These are phyloP conservation scores for Dalbergia oliveri DNA, from an alignment of 306 rosid genomes.

Conservation along the genomic window DNA sequence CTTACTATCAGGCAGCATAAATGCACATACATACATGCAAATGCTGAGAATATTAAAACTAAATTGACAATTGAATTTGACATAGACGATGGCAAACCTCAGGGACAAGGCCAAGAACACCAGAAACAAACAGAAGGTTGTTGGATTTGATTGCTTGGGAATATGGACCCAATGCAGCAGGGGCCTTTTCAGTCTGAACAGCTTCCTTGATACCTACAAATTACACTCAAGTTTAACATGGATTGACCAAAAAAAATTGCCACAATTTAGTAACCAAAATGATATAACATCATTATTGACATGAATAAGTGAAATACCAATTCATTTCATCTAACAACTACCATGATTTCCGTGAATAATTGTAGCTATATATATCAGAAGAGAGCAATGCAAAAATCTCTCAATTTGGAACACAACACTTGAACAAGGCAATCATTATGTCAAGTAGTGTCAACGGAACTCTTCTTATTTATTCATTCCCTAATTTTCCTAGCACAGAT, in stretches of 20 bases:
- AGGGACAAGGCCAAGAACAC: conserved; percentile 90
- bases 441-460: no score
- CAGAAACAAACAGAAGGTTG: conserved; percentile 83
- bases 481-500: no score
- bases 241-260: not conserved
- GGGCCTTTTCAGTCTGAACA: conserved; percentile 89
- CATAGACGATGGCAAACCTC: conserved; percentile 64
- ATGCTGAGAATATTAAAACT: not conserved
- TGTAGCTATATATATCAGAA: no score
- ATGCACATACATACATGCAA: not conserved
- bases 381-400: no score
- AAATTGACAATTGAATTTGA: not conserved
- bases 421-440: no score
- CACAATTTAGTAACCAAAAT: no score
- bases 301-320: no score
- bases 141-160: conserved; percentile 94
- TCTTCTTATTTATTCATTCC: no score
- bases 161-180: conserved; percentile 95
- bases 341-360: no score
- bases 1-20: conserved; percentile 18
- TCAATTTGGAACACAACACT: no score
- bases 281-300: no score
- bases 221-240: conserved; percentile 1
- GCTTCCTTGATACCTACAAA: conserved; percentile 76
- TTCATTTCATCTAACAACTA: no score